Conservation (phyloP, 257 asterid genomes). For the Solanum lycopersicoides region DNA sequence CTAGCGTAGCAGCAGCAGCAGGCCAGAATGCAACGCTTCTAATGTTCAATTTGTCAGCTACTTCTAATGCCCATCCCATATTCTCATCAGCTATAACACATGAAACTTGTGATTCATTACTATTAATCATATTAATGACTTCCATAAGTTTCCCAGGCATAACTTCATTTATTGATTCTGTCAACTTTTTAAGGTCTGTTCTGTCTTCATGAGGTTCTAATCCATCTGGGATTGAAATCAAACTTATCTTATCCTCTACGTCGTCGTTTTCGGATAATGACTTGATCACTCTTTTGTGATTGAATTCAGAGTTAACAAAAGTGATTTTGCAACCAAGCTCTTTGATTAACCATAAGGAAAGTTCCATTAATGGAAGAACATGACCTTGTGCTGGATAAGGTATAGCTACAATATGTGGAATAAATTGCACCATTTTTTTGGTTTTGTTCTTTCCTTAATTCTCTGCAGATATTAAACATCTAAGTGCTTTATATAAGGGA, state of each 20-base stretch:
- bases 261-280: slow-evolving; percentile 11
- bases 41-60: slow-evolving; percentile 34
- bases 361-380: slow-evolving; percentile 58
- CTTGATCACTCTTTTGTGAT: slow-evolving; percentile 30
- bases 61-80: slow-evolving; percentile 33
- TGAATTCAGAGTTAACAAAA: slow-evolving; percentile 44
- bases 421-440: slow-evolving; percentile 17
- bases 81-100: slow-evolving; percentile 39
- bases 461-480: background rate
- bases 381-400: slow-evolving; percentile 84
- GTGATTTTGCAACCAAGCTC: slow-evolving; percentile 36
- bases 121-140: slow-evolving; percentile 21
- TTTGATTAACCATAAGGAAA: slow-evolving; percentile 27
- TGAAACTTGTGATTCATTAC: background rate
- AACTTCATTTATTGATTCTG: slow-evolving; percentile 6
- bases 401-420: slow-evolving; percentile 37
- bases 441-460: background rate
- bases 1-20: slow-evolving; percentile 25
- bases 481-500: background rate
- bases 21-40: slow-evolving; percentile 37
- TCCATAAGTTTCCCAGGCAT: slow-evolving; percentile 41
- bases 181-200: slow-evolving; percentile 22
- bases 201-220: slow-evolving; percentile 47
- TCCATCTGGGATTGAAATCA: slow-evolving; percentile 62
- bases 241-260: slow-evolving; percentile 6